These are phyloP conservation scores for Fraxinus greggii DNA, from an alignment of 305 asterid genomes.

Conservation along the genomic window DNA sequence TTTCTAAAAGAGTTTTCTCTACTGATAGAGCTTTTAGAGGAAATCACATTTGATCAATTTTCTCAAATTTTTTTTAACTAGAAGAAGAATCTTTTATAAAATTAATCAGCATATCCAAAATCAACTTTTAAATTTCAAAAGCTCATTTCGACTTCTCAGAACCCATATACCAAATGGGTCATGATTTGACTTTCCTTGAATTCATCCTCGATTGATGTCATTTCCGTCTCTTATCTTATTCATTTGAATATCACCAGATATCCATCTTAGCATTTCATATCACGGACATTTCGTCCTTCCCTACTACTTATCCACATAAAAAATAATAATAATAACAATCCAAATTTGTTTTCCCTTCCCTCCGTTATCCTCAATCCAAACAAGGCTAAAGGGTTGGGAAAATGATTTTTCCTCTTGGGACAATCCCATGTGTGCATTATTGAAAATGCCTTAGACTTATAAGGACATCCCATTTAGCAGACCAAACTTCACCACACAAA, in stretches of 20 bases:
- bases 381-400: neutral
- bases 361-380: neutral
- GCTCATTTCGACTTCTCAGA: neutral
- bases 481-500: neutral
- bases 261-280: neutral
- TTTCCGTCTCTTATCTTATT: neutral
- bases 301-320: neutral
- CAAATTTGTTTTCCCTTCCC: neutral
- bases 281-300: neutral
- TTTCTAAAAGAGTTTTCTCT: no score
- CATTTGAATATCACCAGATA: neutral
- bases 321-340: neutral
- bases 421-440: constrained; percentile 13
- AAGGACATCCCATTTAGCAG: neutral
- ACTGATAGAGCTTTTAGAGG: no score
- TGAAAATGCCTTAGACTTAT: constrained; percentile 5
- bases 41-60: no score
- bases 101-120: no score
- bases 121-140: neutral
- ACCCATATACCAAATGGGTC: neutral
- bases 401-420: neutral
- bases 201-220: neutral
- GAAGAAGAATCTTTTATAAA: no score
- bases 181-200: neutral
- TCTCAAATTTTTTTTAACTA: no score